These are phyloP conservation scores for Umbellularia californica DNA, from an alignment of 164 flowering plant species.

Conservation along the genomic window DNA sequence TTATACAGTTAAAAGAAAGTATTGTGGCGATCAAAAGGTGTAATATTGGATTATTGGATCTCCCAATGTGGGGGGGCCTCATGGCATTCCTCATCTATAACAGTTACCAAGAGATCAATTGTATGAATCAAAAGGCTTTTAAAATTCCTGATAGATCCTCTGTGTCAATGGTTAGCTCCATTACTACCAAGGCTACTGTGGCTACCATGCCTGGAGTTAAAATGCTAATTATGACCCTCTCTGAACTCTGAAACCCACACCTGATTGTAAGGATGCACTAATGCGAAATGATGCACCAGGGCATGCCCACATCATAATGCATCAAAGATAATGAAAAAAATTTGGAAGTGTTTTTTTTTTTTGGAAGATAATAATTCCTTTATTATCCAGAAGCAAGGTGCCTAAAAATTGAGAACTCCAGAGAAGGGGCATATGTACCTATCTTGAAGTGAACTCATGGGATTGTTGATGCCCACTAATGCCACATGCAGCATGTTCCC, in stretches of 20 bases:
- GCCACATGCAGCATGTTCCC: conserved; percentile 96
- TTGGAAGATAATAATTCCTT: too few relatives aligned
- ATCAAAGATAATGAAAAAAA: neutral
- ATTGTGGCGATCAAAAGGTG: too few relatives aligned
- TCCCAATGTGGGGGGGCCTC: too few relatives aligned
- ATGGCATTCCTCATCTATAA: neutral
- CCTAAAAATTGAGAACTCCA: neutral
- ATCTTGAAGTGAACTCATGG: conserved; percentile 95
- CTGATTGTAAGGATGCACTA: neutral
- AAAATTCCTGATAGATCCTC: neutral
- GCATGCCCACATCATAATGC: neutral
- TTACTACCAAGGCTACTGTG: neutral
- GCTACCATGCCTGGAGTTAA: neutral
- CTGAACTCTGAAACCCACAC: neutral
- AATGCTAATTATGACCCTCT: neutral
- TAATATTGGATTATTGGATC: too few relatives aligned
- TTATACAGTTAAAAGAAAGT: too few relatives aligned
- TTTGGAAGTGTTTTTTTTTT: neutral
- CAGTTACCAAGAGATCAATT: neutral
- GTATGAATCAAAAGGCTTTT: neutral
- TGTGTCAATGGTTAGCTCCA: neutral
- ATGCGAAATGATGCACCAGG: neutral
- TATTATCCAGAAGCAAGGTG: neutral
- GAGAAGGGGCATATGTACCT: conserved; percentile 43
- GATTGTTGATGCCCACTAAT: conserved; percentile 90